Base-by-base conservation (phyloP, 108 stramenopile species). In the Schizochytrium sp. region DNA sequence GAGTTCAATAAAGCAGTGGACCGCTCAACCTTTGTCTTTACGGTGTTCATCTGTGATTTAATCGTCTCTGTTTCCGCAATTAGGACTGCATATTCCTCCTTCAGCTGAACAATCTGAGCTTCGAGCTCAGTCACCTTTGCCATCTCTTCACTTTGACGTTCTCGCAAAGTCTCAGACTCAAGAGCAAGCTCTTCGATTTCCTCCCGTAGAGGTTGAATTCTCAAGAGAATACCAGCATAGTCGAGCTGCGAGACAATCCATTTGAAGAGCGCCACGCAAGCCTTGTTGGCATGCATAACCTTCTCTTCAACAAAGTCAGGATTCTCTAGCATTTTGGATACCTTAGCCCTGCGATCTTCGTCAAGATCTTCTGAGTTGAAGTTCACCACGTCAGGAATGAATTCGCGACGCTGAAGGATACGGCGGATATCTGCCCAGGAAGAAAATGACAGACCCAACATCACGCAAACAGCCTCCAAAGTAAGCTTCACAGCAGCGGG, bases 231-330 rank as follows among this genome's bases (percentile, higher is more conserved):
- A 7, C 94, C 94, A 13, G 96, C 95, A 90, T 98, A 99, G 60
- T 95, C 93, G 41, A 99, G 95, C 90, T 98, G 98, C 61, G 96
- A 96, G 69, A 94, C 94, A 50, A 97, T 96, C 99, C 99, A 99
- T 83, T 96, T 93, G 90, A 95, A 98, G 19, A 99, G 95, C 40
- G 99, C 98, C 19, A 98, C 99, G 88, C 98, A 99, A 19, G 99
- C 99, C 88, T 92, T 90, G 38, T 92, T 93, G 17, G 95, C 93
- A 15, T 91, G 91, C 5, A 69, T 49, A 46, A 93, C 94, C 2
- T 57, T 41, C 3, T 92, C 92, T 38, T 89, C 45, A 4, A 87
- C 87, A 12, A 93, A 88, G 8, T 46, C 88, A 1, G 38, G 41
- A 17, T 50, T 72, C 46, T 56, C 55, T 38, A 72, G 46, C 55